A percentile compares a stretch with the other conserved stretches of the same genome.
Evolutionary conservation across 257 asterid species (phyloP).

Genomic region (Solanum boliviense): DNA sequence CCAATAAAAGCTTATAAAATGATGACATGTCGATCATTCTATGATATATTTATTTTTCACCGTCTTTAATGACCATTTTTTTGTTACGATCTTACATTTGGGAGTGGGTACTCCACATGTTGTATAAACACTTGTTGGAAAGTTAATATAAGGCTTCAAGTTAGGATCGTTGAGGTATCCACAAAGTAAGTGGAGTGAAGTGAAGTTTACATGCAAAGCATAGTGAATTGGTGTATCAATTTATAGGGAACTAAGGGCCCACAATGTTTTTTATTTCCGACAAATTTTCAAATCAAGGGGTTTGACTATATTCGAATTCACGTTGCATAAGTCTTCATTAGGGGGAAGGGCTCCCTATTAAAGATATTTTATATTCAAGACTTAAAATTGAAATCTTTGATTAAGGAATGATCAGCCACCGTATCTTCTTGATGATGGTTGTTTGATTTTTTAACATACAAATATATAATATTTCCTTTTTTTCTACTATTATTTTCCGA

Average conservation of each 20-base stretch:
- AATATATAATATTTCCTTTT: neutral
- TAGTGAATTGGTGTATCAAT: neutral
- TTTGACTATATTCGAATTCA: too few relatives aligned
- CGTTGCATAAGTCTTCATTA: too few relatives aligned
- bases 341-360: rapidly evolving
- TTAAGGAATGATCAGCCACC: too few relatives aligned
- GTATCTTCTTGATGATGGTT: neutral
- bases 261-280: too few relatives aligned
- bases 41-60: neutral
- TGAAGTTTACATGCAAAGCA: neutral
- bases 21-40: neutral
- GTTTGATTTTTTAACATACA: neutral
- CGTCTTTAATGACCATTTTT: neutral
- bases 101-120: slow-evolving; percentile 2
- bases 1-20: neutral
- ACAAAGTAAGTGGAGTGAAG: neutral
- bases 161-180: slow-evolving; percentile 6
- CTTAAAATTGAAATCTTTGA: rapidly evolving
- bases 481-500: neutral
- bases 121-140: slow-evolving; percentile 7
- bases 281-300: too few relatives aligned
- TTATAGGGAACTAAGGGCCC: neutral
- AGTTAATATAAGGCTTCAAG: slow-evolving; percentile 1
- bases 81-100: neutral
- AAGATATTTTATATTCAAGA: too few relatives aligned